A percentile compares a stretch with the other conserved stretches of the same genome.
Conservation (phyloP, 2,329 filamentous ascomycete species). For the Xylariaceae sp. region DNA sequence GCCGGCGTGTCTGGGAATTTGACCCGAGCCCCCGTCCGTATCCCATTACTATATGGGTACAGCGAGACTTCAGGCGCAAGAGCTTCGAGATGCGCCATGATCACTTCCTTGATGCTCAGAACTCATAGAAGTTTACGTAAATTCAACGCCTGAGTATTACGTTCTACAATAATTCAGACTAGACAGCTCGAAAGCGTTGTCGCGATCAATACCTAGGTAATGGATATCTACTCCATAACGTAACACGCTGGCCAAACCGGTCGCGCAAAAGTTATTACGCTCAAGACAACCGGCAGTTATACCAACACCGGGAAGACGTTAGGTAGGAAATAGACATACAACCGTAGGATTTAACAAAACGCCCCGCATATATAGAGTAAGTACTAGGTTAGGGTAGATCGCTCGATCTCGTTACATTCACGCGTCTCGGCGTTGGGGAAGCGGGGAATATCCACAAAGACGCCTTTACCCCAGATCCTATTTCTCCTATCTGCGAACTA, state of each 20-base stretch:
- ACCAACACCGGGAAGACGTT: neutral
- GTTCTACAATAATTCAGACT: neutral
- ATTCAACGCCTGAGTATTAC: neutral
- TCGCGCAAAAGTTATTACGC: constrained; percentile 11
- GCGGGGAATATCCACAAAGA: constrained; percentile 15
- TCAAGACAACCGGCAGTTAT: constrained; percentile 22
- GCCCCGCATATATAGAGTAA: constrained; percentile 5
- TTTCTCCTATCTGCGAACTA: neutral
- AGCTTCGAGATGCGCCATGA: constrained; percentile 42
- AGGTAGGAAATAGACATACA: constrained; percentile 4
- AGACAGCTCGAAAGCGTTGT: neutral
- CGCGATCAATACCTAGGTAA: neutral
- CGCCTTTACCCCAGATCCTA: constrained; percentile 20
- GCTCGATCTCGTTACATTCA: neutral
- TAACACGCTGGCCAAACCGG: constrained; percentile 11
- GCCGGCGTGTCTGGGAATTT: constrained; percentile 39
- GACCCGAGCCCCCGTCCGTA: constrained; percentile 29
- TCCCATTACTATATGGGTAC: constrained; percentile 38
- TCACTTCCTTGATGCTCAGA: neutral
- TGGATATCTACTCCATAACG: constrained; percentile 6
- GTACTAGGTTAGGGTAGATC: neutral
- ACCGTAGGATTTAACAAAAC: constrained; percentile 8
- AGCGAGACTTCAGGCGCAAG: constrained; percentile 37
- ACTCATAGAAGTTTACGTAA: neutral
- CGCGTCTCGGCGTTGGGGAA: constrained; percentile 20